Conservation (phyloP, 75 land plant species). For the Cupressus sempervirens region DNA sequence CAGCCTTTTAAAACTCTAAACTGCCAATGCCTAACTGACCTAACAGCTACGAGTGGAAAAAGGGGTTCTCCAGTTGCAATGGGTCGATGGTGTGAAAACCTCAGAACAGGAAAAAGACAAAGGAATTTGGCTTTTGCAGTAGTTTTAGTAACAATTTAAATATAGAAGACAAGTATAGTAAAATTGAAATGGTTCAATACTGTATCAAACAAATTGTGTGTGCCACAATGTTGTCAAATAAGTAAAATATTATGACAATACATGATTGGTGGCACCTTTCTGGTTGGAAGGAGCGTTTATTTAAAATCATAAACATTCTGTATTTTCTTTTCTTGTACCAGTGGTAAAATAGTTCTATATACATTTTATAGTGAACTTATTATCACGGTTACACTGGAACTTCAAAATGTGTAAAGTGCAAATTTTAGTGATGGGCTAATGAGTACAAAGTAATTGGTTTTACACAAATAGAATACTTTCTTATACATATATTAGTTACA, state of each 20-base stretch:
- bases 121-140: not conserved
- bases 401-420: not conserved
- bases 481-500: not conserved
- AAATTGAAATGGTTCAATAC: not conserved
- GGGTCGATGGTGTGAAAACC: too few relatives aligned
- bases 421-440: not conserved
- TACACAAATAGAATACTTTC: too few relatives aligned
- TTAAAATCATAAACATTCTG: not conserved
- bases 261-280: not conserved
- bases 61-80: too few relatives aligned
- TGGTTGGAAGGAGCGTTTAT: not conserved
- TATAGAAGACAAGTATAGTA: not conserved
- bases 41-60: too few relatives aligned
- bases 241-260: not conserved
- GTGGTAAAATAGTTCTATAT: not conserved
- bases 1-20: too few relatives aligned
- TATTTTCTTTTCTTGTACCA: not conserved
- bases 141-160: not conserved
- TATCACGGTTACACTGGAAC: not conserved
- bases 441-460: not conserved
- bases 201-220: not conserved
- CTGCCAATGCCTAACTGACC: too few relatives aligned
- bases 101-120: not conserved
- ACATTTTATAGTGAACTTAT: not conserved
- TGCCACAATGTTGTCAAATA: not conserved